These are phyloP conservation scores for Jacaranda mimosifolia DNA, from an alignment of 257 asterid species.

Conservation along the genomic window DNA sequence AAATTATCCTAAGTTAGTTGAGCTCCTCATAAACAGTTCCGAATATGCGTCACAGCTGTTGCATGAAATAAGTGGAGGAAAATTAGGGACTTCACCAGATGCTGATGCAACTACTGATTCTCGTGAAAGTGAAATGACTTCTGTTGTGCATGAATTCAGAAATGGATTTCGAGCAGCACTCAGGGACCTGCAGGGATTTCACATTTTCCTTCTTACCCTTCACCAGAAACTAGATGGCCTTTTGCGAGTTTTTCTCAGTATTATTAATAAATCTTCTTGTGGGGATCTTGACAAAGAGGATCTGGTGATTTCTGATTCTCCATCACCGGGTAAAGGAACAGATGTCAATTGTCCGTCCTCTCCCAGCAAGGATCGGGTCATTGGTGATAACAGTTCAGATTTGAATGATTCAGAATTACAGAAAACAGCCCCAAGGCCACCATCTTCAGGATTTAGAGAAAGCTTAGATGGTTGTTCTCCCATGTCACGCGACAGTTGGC, in stretches of 20 bases:
- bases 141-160: conserved; percentile 72
- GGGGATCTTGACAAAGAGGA: conserved; percentile 87
- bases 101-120: conserved; percentile 45
- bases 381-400: conserved; percentile 58
- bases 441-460: conserved; percentile 73
- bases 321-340: conserved; percentile 56
- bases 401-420: conserved; percentile 65
- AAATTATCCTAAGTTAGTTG: conserved; percentile 91
- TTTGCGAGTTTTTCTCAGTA: conserved; percentile 71
- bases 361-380: conserved; percentile 60
- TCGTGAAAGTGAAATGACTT: conserved; percentile 54
- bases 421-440: conserved; percentile 54
- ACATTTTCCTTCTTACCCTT: conserved; percentile 88
- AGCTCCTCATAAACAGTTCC: conserved; percentile 88
- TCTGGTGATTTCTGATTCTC: conserved; percentile 64
- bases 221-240: conserved; percentile 88
- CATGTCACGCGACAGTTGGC: conserved; percentile 76
- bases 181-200: conserved; percentile 94
- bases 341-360: conserved; percentile 55
- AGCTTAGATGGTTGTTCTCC: conserved; percentile 74
- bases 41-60: conserved; percentile 79
- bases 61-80: conserved; percentile 85
- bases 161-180: conserved; percentile 92
- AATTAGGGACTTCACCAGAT: conserved; percentile 66
- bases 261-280: conserved; percentile 64